Base-by-base conservation (phyloP, 805 yeast genomes). In the Nakazawaea holstii region DNA sequence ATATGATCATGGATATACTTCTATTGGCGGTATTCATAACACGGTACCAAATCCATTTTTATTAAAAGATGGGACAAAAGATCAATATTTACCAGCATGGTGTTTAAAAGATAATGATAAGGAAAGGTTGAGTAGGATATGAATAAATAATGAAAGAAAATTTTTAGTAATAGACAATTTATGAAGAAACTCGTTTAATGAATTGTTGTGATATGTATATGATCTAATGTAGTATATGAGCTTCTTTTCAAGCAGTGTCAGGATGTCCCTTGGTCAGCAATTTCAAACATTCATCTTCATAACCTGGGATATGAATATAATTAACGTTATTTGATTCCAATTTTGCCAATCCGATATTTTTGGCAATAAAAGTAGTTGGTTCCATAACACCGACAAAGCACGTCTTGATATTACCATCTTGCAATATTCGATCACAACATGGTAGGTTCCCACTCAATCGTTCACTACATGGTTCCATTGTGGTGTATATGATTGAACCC, bases 381-480 rank as follows among this genome's bases (percentile, higher is more conserved):
- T 94, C 99, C 52, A 82, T 60, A 1, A 90, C 94, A 0, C 98
- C 99, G 5, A 92, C 97, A 67, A 85, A 89, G 26, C 91, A 91
- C 0, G 94, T 79, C 17, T 70, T 72, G 51, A 92, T 83, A 1
- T 67, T 70, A 1, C 57, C 53, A 0, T 79, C 62, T 4, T 67
- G 72, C 43, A 91, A 58, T 6, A 94, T 80, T 28, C 98, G 73
- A 51, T 90, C 90, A 2, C 80, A 82, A 65, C 99, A 94, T 0
- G 99, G 96, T 44, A 73, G 57, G 55, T 92, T 91, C 0, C 98
- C 98, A 59, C 97, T 89, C 31, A 92, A 68, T 46, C 99, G 73
- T 48, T 78, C 76, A 6, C 95, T 82, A 61, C 99, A 94, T 1
- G 99, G 99, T 60, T 94, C 99, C 98, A 94, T 94, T 0, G 97